Base-by-base conservation (phyloP, 805 yeast genomes). In the Hanseniaspora lindneri region DNA sequence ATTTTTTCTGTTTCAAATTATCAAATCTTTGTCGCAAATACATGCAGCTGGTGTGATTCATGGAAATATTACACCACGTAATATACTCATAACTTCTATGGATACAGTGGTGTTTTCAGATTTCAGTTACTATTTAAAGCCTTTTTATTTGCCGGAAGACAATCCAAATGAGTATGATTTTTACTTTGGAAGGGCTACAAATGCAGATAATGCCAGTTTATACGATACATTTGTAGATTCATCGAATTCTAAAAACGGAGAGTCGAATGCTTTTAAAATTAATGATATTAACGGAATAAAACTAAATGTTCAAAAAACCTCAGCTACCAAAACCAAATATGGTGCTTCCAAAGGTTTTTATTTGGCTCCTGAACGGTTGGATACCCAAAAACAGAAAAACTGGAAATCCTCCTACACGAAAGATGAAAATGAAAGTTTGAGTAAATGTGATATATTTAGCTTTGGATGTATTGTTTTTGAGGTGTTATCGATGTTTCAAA, bases 11-110 rank as follows among this genome's bases (percentile, higher is more conserved):
- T 92, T 77, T 59, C 98, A 92, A 63, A 62, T 89, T 50, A 60
- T 92, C 25, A 68, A 71, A n/a, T 74, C 80, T 0, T 56, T 88
- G 29, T 66, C 71, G 1, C 73, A 74, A 44, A 71, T 88, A 49
- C 97, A 92, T 60, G 67, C 66, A 4, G 58, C 67, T 16, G 72
- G 68, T 9, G 70, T 87, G 3, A 74, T 67, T 49, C 98, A 92
- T 63, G 97, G 98, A 6, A 97, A 92, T 66, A 72, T 92, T 53
- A 88, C 92, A 65, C 70, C 89, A 0, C 98, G 92, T 63, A 92
- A 92, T 62, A 74, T 92, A 13, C 65, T 92, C 47, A 79, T 87
- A 4, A 82, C 94, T 0, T 76, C 89, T 25, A 84, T 95, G 83
- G 83, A 85, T 62, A 88, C 96, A 95, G 67, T 80, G 1, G 66